Evolutionary conservation across 306 rosid species (phyloP).

Genomic region (Quercus robur): DNA sequence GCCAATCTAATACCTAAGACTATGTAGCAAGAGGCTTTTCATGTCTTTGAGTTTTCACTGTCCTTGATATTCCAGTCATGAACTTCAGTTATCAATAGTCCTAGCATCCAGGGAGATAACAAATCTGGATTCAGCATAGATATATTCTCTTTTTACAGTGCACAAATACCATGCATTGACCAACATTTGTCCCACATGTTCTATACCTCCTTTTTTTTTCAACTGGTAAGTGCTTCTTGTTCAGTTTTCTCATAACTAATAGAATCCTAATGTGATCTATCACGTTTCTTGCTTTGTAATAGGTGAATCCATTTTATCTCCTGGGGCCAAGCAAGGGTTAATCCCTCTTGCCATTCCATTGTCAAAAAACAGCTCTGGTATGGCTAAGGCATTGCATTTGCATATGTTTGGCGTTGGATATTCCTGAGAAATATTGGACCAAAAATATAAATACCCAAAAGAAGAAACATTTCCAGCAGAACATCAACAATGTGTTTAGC

Average conservation of each 20-base stretch:
- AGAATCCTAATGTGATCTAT: neutral
- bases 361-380: slow-evolving; percentile 69
- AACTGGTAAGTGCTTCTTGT: neutral
- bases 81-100: neutral
- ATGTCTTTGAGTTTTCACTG: neutral
- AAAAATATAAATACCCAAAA: too few species aligned
- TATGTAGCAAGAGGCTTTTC: neutral
- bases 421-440: neutral
- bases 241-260: neutral
- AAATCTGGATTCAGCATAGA: neutral
- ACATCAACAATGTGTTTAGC: too few species aligned
- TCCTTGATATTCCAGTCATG: neutral
- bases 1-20: neutral
- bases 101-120: neutral
- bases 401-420: neutral
- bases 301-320: slow-evolving; percentile 84
- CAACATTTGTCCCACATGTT: neutral
- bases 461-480: too few species aligned
- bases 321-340: slow-evolving; percentile 77
- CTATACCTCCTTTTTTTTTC: neutral
- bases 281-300: slow-evolving; percentile 22
- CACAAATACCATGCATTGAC: neutral
- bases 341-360: slow-evolving; percentile 81
- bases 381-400: slow-evolving; percentile 3
- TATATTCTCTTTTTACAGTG: neutral